Evolutionary conservation across 2,329 filamentous ascomycete genomes (phyloP), one percentile per base, ranked within the genome.

Genomic region (Phyllosticta paracitricarpa): DNA sequence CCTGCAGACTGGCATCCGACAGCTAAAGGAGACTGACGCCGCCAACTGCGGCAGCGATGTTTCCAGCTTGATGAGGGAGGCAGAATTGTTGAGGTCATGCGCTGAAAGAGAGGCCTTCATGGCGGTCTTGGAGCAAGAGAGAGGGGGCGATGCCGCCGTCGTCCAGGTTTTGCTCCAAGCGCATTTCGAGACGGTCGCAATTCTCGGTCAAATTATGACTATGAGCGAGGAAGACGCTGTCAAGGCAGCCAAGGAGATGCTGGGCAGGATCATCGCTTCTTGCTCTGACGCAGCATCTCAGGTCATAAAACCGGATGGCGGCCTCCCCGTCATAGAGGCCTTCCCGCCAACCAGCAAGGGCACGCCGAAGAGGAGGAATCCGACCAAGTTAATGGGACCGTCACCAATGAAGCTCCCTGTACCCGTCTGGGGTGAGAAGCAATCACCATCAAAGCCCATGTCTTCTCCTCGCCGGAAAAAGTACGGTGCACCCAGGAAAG

Each of bases 111-210:
- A 97, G 64, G 84, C 88, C 1, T 84, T 93, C 65, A 78, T 82
- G 12, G 86, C 90, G 58, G 84, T 97, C 22, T 74, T 91, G 10
- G 91, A 97, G 60, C 86, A 94, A 68, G 92, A 97, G 64, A 93
- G 88, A 75, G 81, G 82, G 26, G 88, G 87, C 12, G 91, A 97
- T 70, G 84, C 87, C 22, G 84, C 83, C 19, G 84, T 89, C 65
- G 81, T 96, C 69, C 92, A 97, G 73, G 83, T 89, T 57, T 81
- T 99, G 60, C 82, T 97, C 10, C 87, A 89, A 59, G 90, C 93
- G 12, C 93, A 97, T 69, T 96, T 99, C 67, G 92, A 97, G 68
- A 93, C 92, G 2, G 83, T 97, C 63, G 81, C 89, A 4, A 90
- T 91, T 0, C 83, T 99, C 59, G 85, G 88, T 60, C 89, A 90